Conservation (phyloP, 345 rosid genomes). For the Sonneratia alba region DNA sequence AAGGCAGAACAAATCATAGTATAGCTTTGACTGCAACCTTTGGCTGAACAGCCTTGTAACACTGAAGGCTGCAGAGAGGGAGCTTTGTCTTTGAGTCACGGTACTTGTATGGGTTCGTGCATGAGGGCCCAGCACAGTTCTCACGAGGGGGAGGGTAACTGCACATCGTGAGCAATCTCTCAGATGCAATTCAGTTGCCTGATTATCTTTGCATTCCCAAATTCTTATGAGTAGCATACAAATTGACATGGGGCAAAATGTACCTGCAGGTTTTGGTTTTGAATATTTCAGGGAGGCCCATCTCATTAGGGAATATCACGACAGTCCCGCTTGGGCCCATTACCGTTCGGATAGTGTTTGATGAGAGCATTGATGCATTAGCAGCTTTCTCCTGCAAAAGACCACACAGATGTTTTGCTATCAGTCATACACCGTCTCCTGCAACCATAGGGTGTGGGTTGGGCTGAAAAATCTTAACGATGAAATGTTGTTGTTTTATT, state of each 20-base stretch:
- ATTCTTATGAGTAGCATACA: too few relatives aligned
- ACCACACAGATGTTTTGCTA: not conserved
- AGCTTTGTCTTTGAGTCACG: conserved; percentile 79
- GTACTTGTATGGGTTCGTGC: conserved; percentile 68
- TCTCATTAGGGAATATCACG: conserved; percentile 63
- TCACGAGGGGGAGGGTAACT: conserved; percentile 95
- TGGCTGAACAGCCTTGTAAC: conserved; percentile 75
- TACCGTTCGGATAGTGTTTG: conserved; percentile 50
- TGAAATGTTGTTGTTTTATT: too few relatives aligned
- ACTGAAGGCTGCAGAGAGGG: conserved; percentile 87
- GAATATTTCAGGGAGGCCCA: conserved; percentile 71
- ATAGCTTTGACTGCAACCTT: conserved; percentile 19
- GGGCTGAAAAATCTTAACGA: too few relatives aligned
- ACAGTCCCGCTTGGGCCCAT: conserved; percentile 65
- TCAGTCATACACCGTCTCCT: not conserved
- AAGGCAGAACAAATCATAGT: conserved; percentile 13
- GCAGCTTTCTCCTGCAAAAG: conserved; percentile 64
- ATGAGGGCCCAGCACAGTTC: conserved; percentile 72
- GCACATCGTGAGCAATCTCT: conserved; percentile 4
- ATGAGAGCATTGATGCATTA: conserved; percentile 35
- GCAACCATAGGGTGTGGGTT: not conserved
- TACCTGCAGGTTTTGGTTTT: conserved; percentile 53
- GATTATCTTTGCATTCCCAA: too few relatives aligned
- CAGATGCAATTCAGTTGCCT: too few relatives aligned
- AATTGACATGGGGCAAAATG: not conserved